These are phyloP conservation scores for Racocetra persica DNA, from an alignment of 371 early-diverging fungal genomes.

Conservation along the genomic window DNA sequence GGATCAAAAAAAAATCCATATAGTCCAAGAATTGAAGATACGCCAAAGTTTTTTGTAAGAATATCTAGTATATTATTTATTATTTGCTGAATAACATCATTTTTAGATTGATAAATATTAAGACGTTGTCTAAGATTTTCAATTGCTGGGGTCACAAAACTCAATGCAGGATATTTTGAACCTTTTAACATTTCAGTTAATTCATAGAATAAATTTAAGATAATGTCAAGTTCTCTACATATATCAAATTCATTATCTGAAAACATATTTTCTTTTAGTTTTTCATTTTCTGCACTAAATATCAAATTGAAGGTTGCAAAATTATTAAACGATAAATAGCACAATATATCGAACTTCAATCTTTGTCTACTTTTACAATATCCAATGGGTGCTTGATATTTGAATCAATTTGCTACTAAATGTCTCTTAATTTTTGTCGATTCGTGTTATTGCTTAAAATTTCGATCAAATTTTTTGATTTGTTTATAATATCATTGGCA, in stretches of 20 bases:
- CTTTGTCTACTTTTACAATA: no score
- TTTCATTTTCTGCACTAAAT: background rate
- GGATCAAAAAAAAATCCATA: slow-evolving; percentile 15
- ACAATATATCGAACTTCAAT: no score
- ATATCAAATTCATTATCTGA: slow-evolving; percentile 1
- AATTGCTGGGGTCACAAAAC: background rate
- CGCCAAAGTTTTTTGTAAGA: no score
- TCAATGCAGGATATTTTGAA: slow-evolving; percentile 4
- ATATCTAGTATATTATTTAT: slow-evolving; percentile 11
- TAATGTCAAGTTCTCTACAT: background rate
- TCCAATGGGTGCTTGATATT: no score
- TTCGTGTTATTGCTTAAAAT: no score
- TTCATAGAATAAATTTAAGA: slow-evolving; percentile 1
- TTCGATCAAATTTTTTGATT: no score
- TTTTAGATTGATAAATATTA: background rate
- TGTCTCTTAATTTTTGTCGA: no score
- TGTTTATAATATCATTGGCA: no score
- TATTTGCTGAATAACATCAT: background rate
- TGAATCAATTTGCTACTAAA: no score
- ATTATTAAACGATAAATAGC: no score
- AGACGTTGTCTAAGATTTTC: background rate
- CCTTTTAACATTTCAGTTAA: slow-evolving; percentile 1
- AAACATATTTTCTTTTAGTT: background rate
- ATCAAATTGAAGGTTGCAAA: no score
- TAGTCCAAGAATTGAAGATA: slow-evolving; percentile 12